A percentile compares a stretch with the other conserved stretches of the same genome.
phyloP scores from a whole-genome alignment of 2,329 filamentous ascomycete genomes.

The Fusarium metavorans region DNA sequence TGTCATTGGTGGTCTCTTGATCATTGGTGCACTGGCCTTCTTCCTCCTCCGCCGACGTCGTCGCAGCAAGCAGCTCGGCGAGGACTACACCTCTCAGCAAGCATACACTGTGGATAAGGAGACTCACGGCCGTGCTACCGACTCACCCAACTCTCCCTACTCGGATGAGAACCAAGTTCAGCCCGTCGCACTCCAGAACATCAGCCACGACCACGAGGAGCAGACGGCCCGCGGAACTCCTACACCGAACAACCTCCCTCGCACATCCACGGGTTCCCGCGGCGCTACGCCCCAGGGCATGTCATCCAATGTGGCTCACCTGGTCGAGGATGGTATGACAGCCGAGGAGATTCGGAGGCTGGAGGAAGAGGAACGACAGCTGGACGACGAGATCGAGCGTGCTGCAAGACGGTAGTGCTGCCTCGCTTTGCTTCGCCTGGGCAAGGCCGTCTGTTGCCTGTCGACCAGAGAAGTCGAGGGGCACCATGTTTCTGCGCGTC shows the following conservation, averaged over 20 bases:
- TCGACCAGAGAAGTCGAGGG: conserved; percentile 9
- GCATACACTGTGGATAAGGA: conserved; percentile 63
- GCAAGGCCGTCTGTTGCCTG: conserved; percentile 7
- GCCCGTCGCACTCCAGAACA: conserved; percentile 37
- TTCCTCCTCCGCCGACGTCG: conserved; percentile 58
- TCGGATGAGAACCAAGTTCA: conserved; percentile 54
- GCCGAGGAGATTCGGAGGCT: conserved; percentile 65
- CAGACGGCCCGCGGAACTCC: conserved; percentile 9
- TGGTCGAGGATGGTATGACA: conserved; percentile 73
- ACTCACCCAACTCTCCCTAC: conserved; percentile 58
- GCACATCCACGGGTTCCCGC: conserved; percentile 35
- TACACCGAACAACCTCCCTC: conserved; percentile 20
- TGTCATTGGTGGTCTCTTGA: conserved; percentile 52
- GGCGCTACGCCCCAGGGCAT: conserved; percentile 48
- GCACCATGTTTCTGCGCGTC: conserved; percentile 24
- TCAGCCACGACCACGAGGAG: conserved; percentile 7
- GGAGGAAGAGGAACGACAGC: conserved; percentile 68
- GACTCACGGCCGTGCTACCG: conserved; percentile 49
- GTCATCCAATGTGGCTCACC: conserved; percentile 58
- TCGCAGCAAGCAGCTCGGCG: conserved; percentile 38
- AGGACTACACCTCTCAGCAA: conserved; percentile 43
- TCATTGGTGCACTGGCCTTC: conserved; percentile 56
- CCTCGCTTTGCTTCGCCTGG: conserved; percentile 9
- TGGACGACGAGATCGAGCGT: conserved; percentile 68
- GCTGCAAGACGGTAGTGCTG: conserved; percentile 47